phyloP scores from a whole-genome alignment of 2,329 filamentous ascomycete species.

The Penicillium psychrosexuale region DNA sequence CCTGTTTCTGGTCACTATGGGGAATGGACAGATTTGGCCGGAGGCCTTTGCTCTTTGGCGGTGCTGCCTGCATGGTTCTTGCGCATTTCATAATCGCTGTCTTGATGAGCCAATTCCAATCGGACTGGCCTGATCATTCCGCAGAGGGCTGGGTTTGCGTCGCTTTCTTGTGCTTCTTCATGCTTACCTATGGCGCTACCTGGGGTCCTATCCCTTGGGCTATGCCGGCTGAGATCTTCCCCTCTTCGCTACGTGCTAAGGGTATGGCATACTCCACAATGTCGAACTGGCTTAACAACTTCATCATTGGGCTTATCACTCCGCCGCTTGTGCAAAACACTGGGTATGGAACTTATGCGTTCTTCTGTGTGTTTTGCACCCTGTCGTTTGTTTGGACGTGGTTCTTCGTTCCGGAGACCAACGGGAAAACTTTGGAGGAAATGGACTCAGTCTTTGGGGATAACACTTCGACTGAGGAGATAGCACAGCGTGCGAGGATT shows the following conservation, averaged over 20 bases:
- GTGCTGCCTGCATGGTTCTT: conserved; percentile 25
- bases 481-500: conserved; percentile 1
- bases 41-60: conserved; percentile 23
- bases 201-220: conserved; percentile 39
- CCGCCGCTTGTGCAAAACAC: conserved; percentile 59
- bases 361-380: conserved; percentile 53
- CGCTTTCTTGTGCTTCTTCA: conserved; percentile 15
- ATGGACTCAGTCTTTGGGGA: conserved; percentile 43
- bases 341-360: conserved; percentile 50
- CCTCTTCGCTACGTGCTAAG: conserved; percentile 33
- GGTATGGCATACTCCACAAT: conserved; percentile 36
- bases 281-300: conserved; percentile 41
- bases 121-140: conserved; percentile 20
- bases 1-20: conserved; percentile 27
- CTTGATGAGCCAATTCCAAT: conserved; percentile 18
- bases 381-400: conserved; percentile 49
- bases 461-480: neutral
- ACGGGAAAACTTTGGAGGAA: conserved; percentile 51
- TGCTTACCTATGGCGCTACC: conserved; percentile 21
- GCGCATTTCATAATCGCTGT: conserved; percentile 31
- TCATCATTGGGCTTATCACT: conserved; percentile 55
- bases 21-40: conserved; percentile 33
- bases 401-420: conserved; percentile 55
- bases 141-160: conserved; percentile 20
- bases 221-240: conserved; percentile 38